Evolutionary conservation across 2,329 filamentous ascomycete genomes (phyloP), one percentile per base, ranked within the genome.

Genomic region (Aspergillus sp.): DNA sequence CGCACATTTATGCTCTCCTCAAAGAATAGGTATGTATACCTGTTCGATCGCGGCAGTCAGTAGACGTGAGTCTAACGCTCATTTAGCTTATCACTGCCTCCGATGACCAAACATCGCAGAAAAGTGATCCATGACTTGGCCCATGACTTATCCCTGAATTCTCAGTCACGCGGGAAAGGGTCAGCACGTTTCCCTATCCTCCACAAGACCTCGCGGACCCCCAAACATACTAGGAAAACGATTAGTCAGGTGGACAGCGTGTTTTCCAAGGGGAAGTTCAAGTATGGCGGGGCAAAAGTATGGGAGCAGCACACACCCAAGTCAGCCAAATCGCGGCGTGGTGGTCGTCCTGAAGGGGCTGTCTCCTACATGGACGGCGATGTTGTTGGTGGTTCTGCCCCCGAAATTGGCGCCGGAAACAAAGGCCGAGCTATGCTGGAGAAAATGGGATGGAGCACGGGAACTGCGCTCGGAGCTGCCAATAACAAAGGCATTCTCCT

Each of bases 381-480:
- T 59, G 77, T 95, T 24, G 91, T 97, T 2, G 94, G 93, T 45
- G 90, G 83, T 1, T 83, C 85, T 45, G 92, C 93, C 1, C 89
- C 91, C 10, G 92, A 96, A 68, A 79, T 99, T 30, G 89, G 89
- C 1, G 77, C 79, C 4, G 88, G 88, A 49, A 97, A 96, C 68
- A 90, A 84, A 60, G 94, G 94, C 10, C 83, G 90, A 47, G 84
- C 85, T 3, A 89, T 99, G 84, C 74, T 99, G 58, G 90, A 95
- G 74, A 97, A 94, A 74, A 97, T 97, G 94, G 94, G 94, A 3
- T 99, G 94, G 92, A 88, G 83, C 55, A 87, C 81, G 48, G 94
- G 94, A 4, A 95, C 87, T 65, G 89, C 88, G 1, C 79, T 99
- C 1, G 94, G 94, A 48, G 84, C 89, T 10, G 67, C 78, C 1